Percentiles rank a stretch among this genome's conserved stretches.
phyloP scores from a whole-genome alignment of 495 filamentous ascomycete genomes.

The Cetradonia linearis region DNA sequence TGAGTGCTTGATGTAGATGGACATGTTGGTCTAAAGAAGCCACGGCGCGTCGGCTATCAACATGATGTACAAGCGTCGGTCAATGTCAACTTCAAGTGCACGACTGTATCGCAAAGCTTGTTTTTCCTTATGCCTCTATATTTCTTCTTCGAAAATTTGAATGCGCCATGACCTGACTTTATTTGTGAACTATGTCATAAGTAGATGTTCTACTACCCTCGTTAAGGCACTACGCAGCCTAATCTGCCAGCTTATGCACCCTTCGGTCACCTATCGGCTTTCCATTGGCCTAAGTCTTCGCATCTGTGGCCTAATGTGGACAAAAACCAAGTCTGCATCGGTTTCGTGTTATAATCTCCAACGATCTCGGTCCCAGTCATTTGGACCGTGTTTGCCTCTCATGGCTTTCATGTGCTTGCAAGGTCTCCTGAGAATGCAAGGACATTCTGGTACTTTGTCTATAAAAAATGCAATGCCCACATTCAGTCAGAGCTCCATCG shows the following conservation, averaged over 20 bases:
- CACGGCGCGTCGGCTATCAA: background rate
- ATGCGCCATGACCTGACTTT: background rate
- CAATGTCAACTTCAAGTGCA: background rate
- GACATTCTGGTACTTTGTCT: background rate
- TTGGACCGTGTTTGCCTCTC: constrained; percentile 2
- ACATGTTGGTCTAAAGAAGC: background rate
- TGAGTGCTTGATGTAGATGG: background rate
- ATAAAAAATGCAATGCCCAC: constrained; percentile 4
- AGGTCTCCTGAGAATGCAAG: background rate
- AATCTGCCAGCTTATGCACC: background rate
- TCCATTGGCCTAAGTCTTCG: background rate
- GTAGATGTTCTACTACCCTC: background rate
- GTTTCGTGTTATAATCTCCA: background rate
- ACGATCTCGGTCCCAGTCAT: constrained; percentile 2
- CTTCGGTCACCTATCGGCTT: constrained; percentile 8
- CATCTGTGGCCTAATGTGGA: background rate
- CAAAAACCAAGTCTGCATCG: background rate
- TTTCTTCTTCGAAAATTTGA: background rate
- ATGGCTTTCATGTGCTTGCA: background rate
- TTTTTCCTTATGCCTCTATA: background rate
- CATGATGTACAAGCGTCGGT: background rate
- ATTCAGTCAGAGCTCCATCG: background rate
- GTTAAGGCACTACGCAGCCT: background rate
- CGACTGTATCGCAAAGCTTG: background rate
- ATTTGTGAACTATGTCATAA: background rate